A percentile compares a stretch with the other conserved stretches of the same genome.
These are phyloP conservation scores for Pseudogymnoascus sp. DNA, from an alignment of 2,329 filamentous ascomycete species.

Conservation along the genomic window DNA sequence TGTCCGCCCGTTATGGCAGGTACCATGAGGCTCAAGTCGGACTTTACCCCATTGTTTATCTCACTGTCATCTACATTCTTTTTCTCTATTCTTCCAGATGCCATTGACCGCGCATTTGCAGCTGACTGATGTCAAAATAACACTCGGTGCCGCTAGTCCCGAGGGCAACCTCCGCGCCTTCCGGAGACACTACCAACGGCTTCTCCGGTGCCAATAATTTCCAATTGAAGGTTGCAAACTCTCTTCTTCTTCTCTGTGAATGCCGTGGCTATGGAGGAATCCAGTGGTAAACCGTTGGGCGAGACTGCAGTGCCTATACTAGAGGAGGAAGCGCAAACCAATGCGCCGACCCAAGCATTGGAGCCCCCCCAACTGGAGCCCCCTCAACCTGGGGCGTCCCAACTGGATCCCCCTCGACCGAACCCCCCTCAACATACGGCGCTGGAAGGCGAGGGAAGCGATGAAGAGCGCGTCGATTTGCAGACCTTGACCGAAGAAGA, in stretches of 20 bases:
- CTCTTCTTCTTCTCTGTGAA: not conserved
- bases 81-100: not conserved
- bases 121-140: not conserved
- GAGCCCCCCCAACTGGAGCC: not conserved
- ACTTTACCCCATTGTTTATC: not conserved
- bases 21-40: not conserved
- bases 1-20: not conserved
- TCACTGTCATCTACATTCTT: not conserved
- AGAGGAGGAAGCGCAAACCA: not conserved
- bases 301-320: not conserved
- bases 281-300: not conserved
- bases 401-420: not conserved
- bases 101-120: not conserved
- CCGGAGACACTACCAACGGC: not conserved
- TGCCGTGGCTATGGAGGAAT: not conserved
- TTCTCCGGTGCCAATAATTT: not conserved
- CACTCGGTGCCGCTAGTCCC: not conserved
- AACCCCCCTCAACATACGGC: not conserved
- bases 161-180: not conserved
- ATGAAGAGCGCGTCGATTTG: not conserved
- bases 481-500: conserved; percentile 36
- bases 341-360: not conserved
- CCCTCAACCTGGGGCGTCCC: too few relatives aligned
- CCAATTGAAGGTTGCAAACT: not conserved
- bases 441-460: not conserved